phyloP scores from a whole-genome alignment of 31 red algal genomes.

The Odonthalia washingtoniensis region DNA sequence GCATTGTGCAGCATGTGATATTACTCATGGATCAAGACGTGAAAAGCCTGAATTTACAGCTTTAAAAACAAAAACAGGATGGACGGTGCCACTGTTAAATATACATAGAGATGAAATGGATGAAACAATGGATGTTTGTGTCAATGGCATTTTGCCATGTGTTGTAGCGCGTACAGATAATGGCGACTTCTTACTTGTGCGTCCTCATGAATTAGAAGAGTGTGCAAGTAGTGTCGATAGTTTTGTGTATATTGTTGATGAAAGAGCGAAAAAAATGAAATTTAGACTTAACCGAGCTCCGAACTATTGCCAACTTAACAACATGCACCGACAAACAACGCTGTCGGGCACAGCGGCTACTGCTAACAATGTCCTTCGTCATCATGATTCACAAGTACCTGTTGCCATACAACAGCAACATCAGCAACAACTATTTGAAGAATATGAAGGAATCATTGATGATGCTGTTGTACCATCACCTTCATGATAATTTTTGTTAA shows the following conservation, averaged over 20 bases:
- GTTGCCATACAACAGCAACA: too few species aligned
- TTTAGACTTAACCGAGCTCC: neutral
- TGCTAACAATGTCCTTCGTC: too few species aligned
- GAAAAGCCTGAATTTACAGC: conserved; percentile 87
- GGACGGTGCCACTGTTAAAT: conserved; percentile 69
- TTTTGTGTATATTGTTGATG: conserved; percentile 40
- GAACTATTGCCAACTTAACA: too few species aligned
- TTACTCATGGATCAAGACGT: conserved; percentile 76
- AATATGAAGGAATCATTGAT: too few species aligned
- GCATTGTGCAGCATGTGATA: conserved; percentile 90
- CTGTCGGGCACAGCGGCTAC: too few species aligned
- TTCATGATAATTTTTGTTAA: too few species aligned
- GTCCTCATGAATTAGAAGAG: conserved; percentile 59
- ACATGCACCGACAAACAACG: too few species aligned
- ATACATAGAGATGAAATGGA: conserved; percentile 95
- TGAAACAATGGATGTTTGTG: conserved; percentile 14
- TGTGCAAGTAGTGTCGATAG: conserved; percentile 67
- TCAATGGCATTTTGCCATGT: conserved; percentile 58
- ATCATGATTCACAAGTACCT: too few species aligned
- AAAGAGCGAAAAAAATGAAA: neutral
- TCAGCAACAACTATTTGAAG: too few species aligned
- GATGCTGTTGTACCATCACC: too few species aligned
- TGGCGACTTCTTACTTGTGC: conserved; percentile 54
- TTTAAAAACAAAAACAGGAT: conserved; percentile 17
- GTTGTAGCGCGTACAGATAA: conserved; percentile 62